Conservation (phyloP, 192 early-diverging fungal species). For the Chytriomyces sp. region DNA sequence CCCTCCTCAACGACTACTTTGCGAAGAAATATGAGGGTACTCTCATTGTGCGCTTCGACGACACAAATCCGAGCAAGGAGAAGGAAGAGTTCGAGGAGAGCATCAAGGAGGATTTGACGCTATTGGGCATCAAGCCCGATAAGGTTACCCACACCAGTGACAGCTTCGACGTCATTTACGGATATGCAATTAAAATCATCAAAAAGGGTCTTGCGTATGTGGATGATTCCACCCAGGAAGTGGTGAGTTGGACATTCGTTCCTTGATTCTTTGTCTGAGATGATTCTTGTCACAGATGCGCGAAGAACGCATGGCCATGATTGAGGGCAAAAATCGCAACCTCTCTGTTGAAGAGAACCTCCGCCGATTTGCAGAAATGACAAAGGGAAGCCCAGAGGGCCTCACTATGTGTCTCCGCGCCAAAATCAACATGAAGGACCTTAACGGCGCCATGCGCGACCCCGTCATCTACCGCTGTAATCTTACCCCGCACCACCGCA, state of each 20-base stretch:
- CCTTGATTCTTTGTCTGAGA: not conserved
- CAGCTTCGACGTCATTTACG: conserved; percentile 84
- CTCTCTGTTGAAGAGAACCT: conserved; percentile 89
- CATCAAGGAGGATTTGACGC: conserved; percentile 91
- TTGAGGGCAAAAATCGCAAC: conserved; percentile 82
- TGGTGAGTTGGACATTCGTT: conserved; percentile 38
- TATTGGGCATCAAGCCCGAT: conserved; percentile 83
- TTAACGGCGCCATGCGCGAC: conserved; percentile 93
- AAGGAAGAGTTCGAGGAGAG: conserved; percentile 92
- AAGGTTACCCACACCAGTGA: conserved; percentile 88
- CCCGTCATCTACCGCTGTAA: conserved; percentile 97
- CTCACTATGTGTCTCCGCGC: conserved; percentile 86
- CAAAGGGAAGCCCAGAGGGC: conserved; percentile 72
- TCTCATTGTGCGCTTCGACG: conserved; percentile 95
- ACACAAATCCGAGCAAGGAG: conserved; percentile 98
- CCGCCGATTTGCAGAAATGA: conserved; percentile 90
- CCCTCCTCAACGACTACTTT: conserved; percentile 96
- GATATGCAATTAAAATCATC: conserved; percentile 84
- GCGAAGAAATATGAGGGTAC: conserved; percentile 87
- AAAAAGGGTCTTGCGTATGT: conserved; percentile 88
- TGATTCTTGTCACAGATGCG: conserved; percentile 67
- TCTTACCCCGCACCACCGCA: conserved; percentile 83
- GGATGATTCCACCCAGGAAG: conserved; percentile 84
- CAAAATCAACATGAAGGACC: conserved; percentile 87
- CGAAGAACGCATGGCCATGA: conserved; percentile 77